Percentiles rank a stretch among this genome's conserved stretches.
Conservation (phyloP, 202 grass and related monocot genomes). For the Digitaria exilis region DNA sequence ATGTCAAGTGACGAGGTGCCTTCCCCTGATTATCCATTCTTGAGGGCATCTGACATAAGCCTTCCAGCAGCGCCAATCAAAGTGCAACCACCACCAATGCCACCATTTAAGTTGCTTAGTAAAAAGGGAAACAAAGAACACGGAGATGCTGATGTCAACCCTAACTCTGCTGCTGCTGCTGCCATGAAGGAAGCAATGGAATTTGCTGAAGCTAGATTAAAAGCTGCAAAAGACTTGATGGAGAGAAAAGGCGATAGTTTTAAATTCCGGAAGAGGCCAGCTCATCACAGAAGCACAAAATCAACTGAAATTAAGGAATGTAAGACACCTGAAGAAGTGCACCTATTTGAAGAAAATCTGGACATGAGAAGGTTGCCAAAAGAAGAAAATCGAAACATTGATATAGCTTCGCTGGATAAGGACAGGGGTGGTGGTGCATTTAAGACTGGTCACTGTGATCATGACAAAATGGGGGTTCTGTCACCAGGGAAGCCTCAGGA, state of each 20-base stretch:
- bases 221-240: conserved; percentile 89
- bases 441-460: conserved; percentile 21
- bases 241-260: conserved; percentile 65
- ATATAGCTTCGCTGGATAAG: conserved; percentile 26
- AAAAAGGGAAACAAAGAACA: conserved; percentile 43
- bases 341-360: conserved; percentile 37
- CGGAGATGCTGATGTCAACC: conserved; percentile 58
- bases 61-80: conserved; percentile 54
- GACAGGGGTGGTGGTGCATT: conserved; percentile 5
- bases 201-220: conserved; percentile 89
- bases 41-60: conserved; percentile 52
- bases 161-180: conserved; percentile 58
- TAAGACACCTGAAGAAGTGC: conserved; percentile 40
- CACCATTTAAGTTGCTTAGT: conserved; percentile 55
- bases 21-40: conserved; percentile 61
- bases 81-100: conserved; percentile 67
- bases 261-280: conserved; percentile 59
- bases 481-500: conserved; percentile 40
- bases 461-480: conserved; percentile 31
- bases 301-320: conserved; percentile 45
- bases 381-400: conserved; percentile 41
- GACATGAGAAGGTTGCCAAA: conserved; percentile 31
- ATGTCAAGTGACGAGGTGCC: conserved; percentile 52
- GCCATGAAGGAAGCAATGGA: conserved; percentile 96
- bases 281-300: conserved; percentile 48